A percentile compares a stretch with the other conserved stretches of the same genome.
phyloP scores from a whole-genome alignment of 1,284 basidiomycete species.

The Sphaerobolus stellatus region DNA sequence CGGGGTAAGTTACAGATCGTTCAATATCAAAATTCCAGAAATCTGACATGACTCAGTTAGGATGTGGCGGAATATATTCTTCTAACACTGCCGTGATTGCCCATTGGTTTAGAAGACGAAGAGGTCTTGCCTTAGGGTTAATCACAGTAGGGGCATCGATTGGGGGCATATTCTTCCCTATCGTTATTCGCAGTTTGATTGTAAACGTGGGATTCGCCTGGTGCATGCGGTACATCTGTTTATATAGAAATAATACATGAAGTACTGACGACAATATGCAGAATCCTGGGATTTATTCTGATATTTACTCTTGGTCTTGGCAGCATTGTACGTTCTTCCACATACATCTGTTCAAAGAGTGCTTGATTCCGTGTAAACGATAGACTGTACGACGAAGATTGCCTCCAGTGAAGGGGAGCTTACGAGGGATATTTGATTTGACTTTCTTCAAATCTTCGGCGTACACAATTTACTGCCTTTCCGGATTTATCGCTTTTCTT shows the following conservation, averaged over 20 bases:
- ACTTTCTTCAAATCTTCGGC: constrained; percentile 46
- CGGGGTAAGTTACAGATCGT: constrained; percentile 47
- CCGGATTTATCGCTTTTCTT: constrained; percentile 49
- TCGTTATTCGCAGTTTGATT: constrained; percentile 45
- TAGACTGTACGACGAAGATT: constrained; percentile 50
- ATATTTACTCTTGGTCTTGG: constrained; percentile 41
- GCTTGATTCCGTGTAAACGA: not conserved
- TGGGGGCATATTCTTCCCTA: constrained; percentile 49
- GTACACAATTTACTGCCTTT: constrained; percentile 44
- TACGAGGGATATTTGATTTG: constrained; percentile 52
- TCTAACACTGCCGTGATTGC: constrained; percentile 46
- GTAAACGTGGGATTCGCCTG: constrained; percentile 40
- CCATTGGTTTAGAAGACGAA: constrained; percentile 50
- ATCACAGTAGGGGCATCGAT: constrained; percentile 41
- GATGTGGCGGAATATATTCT: constrained; percentile 48
- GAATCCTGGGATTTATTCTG: constrained; percentile 55
- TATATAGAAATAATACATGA: not conserved
- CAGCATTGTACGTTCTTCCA: constrained; percentile 40
- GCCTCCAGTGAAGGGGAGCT: constrained; percentile 45
- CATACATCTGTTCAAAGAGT: too few species aligned
- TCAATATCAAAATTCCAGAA: too few species aligned
- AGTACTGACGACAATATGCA: constrained; percentile 65
- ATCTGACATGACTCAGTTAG: constrained; percentile 29
- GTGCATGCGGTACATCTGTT: not conserved
- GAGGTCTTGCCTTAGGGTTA: constrained; percentile 42